Percentiles rank a stretch among this genome's conserved stretches.
These are phyloP conservation scores for Xylariales sp. DNA, from an alignment of 2,329 filamentous ascomycete genomes.

Conservation along the genomic window DNA sequence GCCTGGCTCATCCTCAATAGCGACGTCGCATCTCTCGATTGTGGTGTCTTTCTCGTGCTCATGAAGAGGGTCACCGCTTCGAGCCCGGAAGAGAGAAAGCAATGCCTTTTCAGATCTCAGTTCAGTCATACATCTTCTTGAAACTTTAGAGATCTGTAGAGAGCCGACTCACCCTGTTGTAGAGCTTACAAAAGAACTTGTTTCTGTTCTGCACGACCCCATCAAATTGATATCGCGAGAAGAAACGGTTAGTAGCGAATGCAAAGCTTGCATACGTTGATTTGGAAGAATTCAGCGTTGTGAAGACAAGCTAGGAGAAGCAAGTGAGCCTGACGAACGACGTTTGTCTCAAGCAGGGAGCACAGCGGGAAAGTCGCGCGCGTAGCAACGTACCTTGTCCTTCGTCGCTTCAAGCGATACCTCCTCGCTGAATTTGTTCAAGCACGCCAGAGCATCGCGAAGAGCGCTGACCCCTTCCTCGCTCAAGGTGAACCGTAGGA, in stretches of 20 bases:
- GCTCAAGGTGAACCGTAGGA: constrained; percentile 69
- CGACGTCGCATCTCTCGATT: constrained; percentile 71
- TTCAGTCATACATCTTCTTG: too few species aligned
- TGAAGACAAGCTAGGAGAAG: constrained; percentile 59
- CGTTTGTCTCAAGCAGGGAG: constrained; percentile 6
- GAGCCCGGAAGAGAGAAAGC: constrained; percentile 69
- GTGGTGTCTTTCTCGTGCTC: constrained; percentile 62
- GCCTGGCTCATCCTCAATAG: constrained; percentile 65
- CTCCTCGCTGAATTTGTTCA: constrained; percentile 75
- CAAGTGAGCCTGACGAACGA: too few species aligned
- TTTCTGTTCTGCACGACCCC: constrained; percentile 46
- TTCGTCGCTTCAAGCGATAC: constrained; percentile 70
- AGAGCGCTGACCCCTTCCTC: constrained; percentile 68
- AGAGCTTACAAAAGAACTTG: constrained; percentile 70
- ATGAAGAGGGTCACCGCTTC: constrained; percentile 53
- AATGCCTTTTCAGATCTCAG: constrained; percentile 43
- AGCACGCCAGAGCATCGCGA: constrained; percentile 69
- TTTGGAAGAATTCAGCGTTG: constrained; percentile 74
- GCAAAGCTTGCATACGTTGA: constrained; percentile 73
- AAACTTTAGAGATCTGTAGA: neutral
- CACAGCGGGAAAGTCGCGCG: constrained; percentile 7
- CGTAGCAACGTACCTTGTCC: constrained; percentile 50
- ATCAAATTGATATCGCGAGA: constrained; percentile 66
- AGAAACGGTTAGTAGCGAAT: constrained; percentile 65
- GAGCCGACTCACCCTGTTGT: constrained; percentile 53